Conservation (phyloP, 495 filamentous ascomycete species). For the Tuber magnatum region DNA sequence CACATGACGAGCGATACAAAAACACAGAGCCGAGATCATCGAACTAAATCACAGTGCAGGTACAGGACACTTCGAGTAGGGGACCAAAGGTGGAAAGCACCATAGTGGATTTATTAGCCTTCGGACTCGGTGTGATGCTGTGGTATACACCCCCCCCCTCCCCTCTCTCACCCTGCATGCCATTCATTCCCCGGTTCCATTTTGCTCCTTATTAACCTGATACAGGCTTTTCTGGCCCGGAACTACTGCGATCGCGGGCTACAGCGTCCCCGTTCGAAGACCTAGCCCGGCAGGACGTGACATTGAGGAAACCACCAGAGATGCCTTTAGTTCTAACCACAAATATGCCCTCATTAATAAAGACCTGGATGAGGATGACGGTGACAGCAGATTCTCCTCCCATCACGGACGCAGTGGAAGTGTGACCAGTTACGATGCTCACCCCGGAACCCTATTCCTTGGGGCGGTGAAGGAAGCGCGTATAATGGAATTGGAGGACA, state of each 20-base stretch:
- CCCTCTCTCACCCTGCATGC: no score
- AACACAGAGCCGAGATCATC: no score
- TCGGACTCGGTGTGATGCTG: no score
- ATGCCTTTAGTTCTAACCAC: constrained; percentile 40
- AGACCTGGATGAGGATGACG: constrained; percentile 30
- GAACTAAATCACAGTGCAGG: no score
- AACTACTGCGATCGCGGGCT: constrained; percentile 66
- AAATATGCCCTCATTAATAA: constrained; percentile 39
- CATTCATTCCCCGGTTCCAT: no score
- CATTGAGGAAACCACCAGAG: constrained; percentile 39
- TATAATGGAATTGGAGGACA: constrained; percentile 36
- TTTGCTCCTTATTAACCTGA: neutral
- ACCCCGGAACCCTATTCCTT: constrained; percentile 35
- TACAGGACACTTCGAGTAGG: no score
- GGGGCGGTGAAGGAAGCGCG: constrained; percentile 34
- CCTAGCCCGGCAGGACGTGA: constrained; percentile 20
- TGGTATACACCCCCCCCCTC: no score
- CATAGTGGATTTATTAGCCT: no score
- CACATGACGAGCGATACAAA: no score
- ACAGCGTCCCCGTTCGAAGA: constrained; percentile 48
- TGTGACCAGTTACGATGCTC: constrained; percentile 26
- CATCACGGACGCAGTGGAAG: constrained; percentile 29
- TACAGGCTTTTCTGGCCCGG: constrained; percentile 64
- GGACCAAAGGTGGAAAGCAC: no score
- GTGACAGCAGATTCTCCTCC: constrained; percentile 12